Evolutionary conservation across 371 early-diverging fungal genomes (phyloP).

Genomic region (Quaeritorhiza haematococci): DNA sequence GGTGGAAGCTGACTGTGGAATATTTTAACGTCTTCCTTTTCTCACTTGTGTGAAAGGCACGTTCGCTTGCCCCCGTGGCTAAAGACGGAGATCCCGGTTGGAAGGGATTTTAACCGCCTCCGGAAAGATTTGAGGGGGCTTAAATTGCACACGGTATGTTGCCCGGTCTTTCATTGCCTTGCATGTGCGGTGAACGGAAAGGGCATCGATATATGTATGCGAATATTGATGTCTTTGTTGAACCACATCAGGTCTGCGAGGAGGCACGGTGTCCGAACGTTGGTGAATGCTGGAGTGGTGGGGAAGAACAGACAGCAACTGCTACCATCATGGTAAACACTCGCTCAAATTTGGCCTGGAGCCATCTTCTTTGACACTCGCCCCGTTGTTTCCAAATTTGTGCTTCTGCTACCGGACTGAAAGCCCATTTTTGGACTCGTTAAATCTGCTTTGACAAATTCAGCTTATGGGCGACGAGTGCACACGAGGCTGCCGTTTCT

Average conservation of each 20-base stretch:
- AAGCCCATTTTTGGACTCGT: too few relatives aligned
- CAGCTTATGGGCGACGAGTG: conserved; percentile 97
- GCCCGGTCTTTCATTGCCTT: conserved; percentile 12
- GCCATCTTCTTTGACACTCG: too few relatives aligned
- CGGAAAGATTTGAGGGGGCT: conserved; percentile 87
- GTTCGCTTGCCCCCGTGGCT: conserved; percentile 82
- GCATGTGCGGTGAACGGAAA: conserved; percentile 21
- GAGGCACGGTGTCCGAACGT: conserved; percentile 98
- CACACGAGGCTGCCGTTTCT: conserved; percentile 97
- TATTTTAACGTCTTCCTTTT: conserved; percentile 23
- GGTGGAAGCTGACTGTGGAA: too few relatives aligned
- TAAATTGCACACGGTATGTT: conserved; percentile 75
- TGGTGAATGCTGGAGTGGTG: conserved; percentile 97
- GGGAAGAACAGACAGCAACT: conserved; percentile 92
- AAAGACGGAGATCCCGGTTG: conserved; percentile 84
- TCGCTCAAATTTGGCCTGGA: too few relatives aligned
- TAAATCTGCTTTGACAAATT: too few relatives aligned
- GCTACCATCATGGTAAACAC: conserved; percentile 89
- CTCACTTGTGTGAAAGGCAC: conserved; percentile 11
- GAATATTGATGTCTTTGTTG: not conserved
- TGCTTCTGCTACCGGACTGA: too few relatives aligned
- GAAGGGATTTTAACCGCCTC: conserved; percentile 73
- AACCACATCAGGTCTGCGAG: conserved; percentile 65
- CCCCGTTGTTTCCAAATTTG: too few relatives aligned
- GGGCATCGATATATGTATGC: conserved; percentile 1